These are phyloP conservation scores for Inga leiocalycina DNA, from an alignment of 306 rosid species.

Conservation along the genomic window DNA sequence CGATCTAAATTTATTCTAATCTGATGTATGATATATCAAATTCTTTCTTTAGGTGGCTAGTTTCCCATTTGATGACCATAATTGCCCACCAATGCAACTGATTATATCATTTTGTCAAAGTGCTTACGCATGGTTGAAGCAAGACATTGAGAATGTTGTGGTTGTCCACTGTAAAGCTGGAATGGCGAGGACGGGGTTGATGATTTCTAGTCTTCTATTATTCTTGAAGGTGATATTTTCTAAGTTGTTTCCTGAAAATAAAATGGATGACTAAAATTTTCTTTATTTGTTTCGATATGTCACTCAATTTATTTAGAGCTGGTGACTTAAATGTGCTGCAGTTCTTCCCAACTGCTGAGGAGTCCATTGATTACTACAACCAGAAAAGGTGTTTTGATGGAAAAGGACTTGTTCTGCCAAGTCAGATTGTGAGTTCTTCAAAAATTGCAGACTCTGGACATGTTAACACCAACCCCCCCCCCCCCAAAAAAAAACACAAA, in stretches of 20 bases:
- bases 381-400: conserved; percentile 95
- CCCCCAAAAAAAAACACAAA: too few relatives aligned
- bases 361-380: conserved; percentile 95
- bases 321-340: conserved; percentile 43
- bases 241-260: conserved; percentile 20
- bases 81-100: conserved; percentile 88
- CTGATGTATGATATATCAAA: conserved; percentile 35
- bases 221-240: conserved; percentile 71
- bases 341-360: conserved; percentile 99
- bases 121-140: conserved; percentile 96
- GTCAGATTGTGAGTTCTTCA: conserved; percentile 88
- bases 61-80: conserved; percentile 97
- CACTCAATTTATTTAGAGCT: conserved; percentile 23
- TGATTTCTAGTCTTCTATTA: conserved; percentile 95
- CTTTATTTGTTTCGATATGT: conserved; percentile 7
- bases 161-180: conserved; percentile 99
- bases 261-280: conserved; percentile 24
- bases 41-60: conserved; percentile 76
- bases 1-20: conserved; percentile 7
- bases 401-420: conserved; percentile 91
- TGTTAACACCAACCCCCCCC: not conserved
- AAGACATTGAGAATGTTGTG: conserved; percentile 96
- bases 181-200: conserved; percentile 98
- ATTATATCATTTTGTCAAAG: conserved; percentile 89
- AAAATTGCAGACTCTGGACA: conserved; percentile 22